Conservation (phyloP, 2,329 filamentous ascomycete genomes). For the Onygena corvina region DNA sequence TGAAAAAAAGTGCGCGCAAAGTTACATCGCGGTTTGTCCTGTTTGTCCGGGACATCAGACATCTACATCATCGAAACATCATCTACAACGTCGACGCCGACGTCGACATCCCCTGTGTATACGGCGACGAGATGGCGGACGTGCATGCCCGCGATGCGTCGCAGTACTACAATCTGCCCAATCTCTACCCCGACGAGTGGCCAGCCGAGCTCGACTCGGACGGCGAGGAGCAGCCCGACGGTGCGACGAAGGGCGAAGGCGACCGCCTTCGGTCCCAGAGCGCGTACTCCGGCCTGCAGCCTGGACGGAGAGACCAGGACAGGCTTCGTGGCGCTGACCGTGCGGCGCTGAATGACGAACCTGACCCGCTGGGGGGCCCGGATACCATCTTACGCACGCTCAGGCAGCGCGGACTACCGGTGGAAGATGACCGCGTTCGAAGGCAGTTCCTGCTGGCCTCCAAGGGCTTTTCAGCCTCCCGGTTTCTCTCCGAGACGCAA, state of each 20-base stretch:
- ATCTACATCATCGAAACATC: neutral
- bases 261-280: conserved; percentile 52
- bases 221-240: conserved; percentile 50
- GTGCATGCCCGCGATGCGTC: conserved; percentile 59
- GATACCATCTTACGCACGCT: conserved; percentile 77
- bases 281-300: conserved; percentile 72
- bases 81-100: neutral
- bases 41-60: conserved; percentile 3
- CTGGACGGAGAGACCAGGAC: conserved; percentile 58
- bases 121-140: conserved; percentile 46
- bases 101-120: neutral
- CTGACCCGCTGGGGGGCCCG: conserved; percentile 77
- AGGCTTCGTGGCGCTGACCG: conserved; percentile 59
- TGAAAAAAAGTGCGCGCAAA: neutral
- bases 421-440: conserved; percentile 68
- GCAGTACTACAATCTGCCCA: conserved; percentile 79
- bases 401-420: conserved; percentile 60
- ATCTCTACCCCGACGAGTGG: conserved; percentile 71
- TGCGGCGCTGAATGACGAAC: conserved; percentile 78
- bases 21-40: conserved; percentile 12
- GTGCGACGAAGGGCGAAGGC: conserved; percentile 14
- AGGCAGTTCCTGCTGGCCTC: conserved; percentile 93
- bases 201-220: conserved; percentile 66
- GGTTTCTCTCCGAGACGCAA: conserved; percentile 89
- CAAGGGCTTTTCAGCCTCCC: conserved; percentile 81